Base-by-base conservation (phyloP, 306 rosid genomes). In the Lathyrus oleraceus region DNA sequence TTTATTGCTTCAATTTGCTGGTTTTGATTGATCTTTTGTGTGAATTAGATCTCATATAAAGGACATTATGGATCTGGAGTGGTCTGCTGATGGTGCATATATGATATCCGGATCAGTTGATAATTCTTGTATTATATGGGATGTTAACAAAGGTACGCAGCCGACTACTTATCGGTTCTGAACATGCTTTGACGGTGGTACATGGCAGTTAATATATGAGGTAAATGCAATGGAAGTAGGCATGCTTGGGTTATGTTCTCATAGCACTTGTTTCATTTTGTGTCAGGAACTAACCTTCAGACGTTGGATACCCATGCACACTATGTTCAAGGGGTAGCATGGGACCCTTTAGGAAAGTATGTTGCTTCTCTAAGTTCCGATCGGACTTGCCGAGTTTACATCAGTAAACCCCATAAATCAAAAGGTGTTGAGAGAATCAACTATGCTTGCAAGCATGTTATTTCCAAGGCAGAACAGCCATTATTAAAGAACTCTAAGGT, bases 251-350 rank as follows among this genome's bases (percentile, higher is more conserved):
- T 35, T 56, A 25, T 48, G 10, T 48, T 54, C 78, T 70, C 16
- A 77, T 69, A 56, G 40, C 32, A 10, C 45, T 16, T 65, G 9
- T 45, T 75, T 76, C 66, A 67, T 60, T 65, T 62, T 62, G 45
- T 75, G 67, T 76, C 82, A 91, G 99, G 97, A 52, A 91, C 85
- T 69, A 92, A 87, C 59, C 87, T 85, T 80, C 97, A 94, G 81
- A 88, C 87, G 9, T 82, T 94, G 82, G 96, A 94, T 56, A 65
- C 86, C 69, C 97, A 94, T 78, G 86, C 74, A 66, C 96, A 94
- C 85, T 94, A 94, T 82, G 99, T 88, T 84, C 99, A 94, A 80
- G 99, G 97, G 76, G 97, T 94, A 61, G 95, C 99, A 39, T 91
- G 94, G 96, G 98, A 90, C 74, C 98, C 98, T 45, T 78, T 84